Base-by-base conservation (phyloP, 2,329 filamentous ascomycete species). In the Colletotrichum magnum region DNA sequence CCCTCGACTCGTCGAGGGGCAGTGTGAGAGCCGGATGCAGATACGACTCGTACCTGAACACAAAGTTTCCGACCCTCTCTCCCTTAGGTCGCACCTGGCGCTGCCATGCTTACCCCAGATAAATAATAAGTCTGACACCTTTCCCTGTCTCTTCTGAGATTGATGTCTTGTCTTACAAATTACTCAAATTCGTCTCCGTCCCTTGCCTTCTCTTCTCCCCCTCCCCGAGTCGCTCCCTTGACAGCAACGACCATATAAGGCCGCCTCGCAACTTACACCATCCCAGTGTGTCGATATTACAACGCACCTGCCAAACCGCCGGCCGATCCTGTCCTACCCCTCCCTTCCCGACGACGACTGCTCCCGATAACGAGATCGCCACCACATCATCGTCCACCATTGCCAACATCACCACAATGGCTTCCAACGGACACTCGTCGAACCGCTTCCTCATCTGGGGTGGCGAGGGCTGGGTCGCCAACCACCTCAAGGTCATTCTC, bases 391-490 rank as follows among this genome's bases (percentile, higher is more conserved):
- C 56, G 18, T 57, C 16, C 28, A 58, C 36, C 56, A 26, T 59
- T 12, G 50, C 10, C 32, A 57, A 26, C 58, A 47, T 45, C 18
- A 67, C 65, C 65, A 72, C 66, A 59, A 78, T 77, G 75, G 75
- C 76, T 63, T 68, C 76, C 64, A 78, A 76, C 72, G 73, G 71
- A 48, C 74, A 77, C 47, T 57, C 71, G 58, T 66, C 74, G 52
- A 78, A 81, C 73, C 83, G 84, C 73, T 91, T 87, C 78, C 85
- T 92, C 72, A 89, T 92, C 75, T 92, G 89, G 89, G 89, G 90
- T 64, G 88, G 85, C 72, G 82, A 85, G 73, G 89, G 89, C 74
- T 90, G 88, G 89, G 85, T 91, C 64, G 88, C 88, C 52, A 85
- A 87, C 61, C 89, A 90, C 74, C 84, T 92, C 59, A 87, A 89